A percentile compares a stretch with the other conserved stretches of the same genome.
Conservation (phyloP, 2,329 filamentous ascomycete genomes). For the Fusarium humuli region DNA sequence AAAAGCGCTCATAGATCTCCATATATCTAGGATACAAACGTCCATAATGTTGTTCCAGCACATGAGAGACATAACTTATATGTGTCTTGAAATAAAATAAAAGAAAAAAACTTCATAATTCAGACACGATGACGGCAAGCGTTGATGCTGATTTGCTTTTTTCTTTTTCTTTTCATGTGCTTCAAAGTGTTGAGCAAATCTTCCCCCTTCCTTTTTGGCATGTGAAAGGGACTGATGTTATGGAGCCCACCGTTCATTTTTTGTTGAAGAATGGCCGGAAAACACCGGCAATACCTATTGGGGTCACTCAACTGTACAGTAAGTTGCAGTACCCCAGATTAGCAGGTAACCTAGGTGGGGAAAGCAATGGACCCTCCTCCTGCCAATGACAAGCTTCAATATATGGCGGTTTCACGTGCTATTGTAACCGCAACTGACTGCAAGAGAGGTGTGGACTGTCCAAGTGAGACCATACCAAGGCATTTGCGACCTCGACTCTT, state of each 20-base stretch:
- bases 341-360: background rate
- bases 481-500: slow-evolving; percentile 42
- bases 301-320: background rate
- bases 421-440: slow-evolving; percentile 34
- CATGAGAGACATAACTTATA: background rate
- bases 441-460: slow-evolving; percentile 30
- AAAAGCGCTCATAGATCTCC: slow-evolving; percentile 22
- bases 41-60: background rate
- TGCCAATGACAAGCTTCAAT: slow-evolving; percentile 38
- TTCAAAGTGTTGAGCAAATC: background rate
- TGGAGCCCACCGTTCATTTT: background rate
- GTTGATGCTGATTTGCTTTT: background rate
- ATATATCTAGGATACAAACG: background rate
- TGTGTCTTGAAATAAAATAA: background rate
- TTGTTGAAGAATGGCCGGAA: slow-evolving; percentile 23
- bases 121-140: background rate
- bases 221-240: slow-evolving; percentile 11
- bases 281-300: slow-evolving; percentile 20
- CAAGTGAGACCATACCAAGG: slow-evolving; percentile 44
- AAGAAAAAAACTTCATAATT: slow-evolving; percentile 4
- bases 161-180: background rate
- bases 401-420: slow-evolving; percentile 50
- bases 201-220: background rate
- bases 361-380: slow-evolving; percentile 21
- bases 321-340: background rate